Evolutionary conservation across 768 basidiomycete genomes (phyloP).

Genomic region (Tylopilus sp.): DNA sequence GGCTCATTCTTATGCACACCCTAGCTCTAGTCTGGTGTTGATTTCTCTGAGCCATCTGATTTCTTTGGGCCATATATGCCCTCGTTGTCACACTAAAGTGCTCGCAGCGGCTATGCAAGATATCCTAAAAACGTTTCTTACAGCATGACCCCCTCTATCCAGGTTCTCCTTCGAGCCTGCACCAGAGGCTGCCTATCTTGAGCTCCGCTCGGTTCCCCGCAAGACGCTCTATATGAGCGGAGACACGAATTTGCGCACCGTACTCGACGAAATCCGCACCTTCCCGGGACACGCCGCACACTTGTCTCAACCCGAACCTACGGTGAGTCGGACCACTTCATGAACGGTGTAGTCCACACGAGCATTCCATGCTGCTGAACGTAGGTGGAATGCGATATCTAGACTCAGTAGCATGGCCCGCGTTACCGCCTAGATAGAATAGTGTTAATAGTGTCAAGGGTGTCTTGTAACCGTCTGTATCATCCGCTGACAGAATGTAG

Average conservation of each 20-base stretch:
- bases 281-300: slow-evolving; percentile 53
- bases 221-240: slow-evolving; percentile 55
- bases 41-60: slow-evolving; percentile 52
- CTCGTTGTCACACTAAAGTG: slow-evolving; percentile 59
- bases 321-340: slow-evolving; percentile 45
- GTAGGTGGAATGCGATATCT: no score
- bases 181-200: slow-evolving; percentile 68
- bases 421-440: no score
- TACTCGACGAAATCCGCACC: slow-evolving; percentile 61
- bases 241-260: slow-evolving; percentile 56
- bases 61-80: slow-evolving; percentile 78
- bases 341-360: no score
- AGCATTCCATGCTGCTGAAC: no score
- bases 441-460: no score
- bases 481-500: no score
- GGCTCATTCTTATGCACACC: slow-evolving; percentile 67
- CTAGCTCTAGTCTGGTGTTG: slow-evolving; percentile 43
- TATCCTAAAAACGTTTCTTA: slow-evolving; percentile 62
- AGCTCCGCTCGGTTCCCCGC: slow-evolving; percentile 77
- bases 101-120: slow-evolving; percentile 55
- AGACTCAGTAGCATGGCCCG: no score
- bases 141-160: slow-evolving; percentile 15
- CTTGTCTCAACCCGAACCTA: slow-evolving; percentile 81
- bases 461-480: no score
- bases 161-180: slow-evolving; percentile 30